Evolutionary conservation across 2,329 filamentous ascomycete genomes (phyloP), one percentile per base, ranked within the genome.

Genomic region (Lachnellula cervina): DNA sequence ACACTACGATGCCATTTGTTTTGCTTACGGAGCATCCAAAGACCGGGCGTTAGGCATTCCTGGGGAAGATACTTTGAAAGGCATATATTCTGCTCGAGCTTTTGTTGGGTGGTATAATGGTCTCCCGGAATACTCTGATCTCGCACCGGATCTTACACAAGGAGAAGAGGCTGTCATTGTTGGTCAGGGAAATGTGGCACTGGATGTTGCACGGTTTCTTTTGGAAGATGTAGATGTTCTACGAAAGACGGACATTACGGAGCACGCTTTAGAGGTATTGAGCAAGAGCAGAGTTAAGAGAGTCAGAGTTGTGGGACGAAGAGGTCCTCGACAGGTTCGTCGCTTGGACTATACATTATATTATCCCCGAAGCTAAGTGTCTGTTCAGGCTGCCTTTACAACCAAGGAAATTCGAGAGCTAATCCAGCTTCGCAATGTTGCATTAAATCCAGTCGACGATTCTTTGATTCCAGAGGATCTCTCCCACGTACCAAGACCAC

Each of bases 71-170:
- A 71, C 73, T 5, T 74, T 94, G 6, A 76, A 79, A 25, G 90
- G 89, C 2, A 84, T 97, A 17, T 87, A 91, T 69, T 96, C 92
- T 7, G 94, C 94, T 2, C 83, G 94, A 28, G 87, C 91, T 40
- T 97, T 97, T 70, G 94, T 99, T 1, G 94, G 92, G 17, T 99
- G 94, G 94, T 99, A 99, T 72, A 99, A 99, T 71, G 94, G 94
- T 2, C 79, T 96, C 2, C 94, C 94, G 0, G 89, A 95, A 64
- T 89, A 89, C 68, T 81, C 87, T 19, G 72, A 80, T 63, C 74
- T 96, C 7, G 76, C 80, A n/a, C 89, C 91, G 0, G 82, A 90
- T 67, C 78, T 97, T 25, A 81, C 83, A 0, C 76, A 78, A 9
- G 88, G 88, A 0, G 90, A 96, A 50, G 86, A 92, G 59, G 94